Evolutionary conservation across 2,329 filamentous ascomycete genomes (phyloP), one percentile per base, ranked within the genome.

Genomic region (Apiospora arundinis): DNA sequence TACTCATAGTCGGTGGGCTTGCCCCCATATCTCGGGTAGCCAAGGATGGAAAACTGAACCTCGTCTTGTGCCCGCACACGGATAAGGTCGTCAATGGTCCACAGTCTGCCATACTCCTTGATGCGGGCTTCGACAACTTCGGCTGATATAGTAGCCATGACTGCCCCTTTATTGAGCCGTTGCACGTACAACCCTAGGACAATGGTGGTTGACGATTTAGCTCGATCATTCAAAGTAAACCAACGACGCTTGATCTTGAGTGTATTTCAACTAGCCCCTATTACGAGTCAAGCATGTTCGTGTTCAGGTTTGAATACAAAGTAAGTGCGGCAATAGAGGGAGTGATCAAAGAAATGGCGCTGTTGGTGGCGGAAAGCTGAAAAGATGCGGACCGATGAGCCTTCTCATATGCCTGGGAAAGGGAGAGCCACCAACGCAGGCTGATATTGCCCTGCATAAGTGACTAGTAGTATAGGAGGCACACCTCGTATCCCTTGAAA

Each of bases 41-140:
- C 83, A 9, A 85, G 77, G 63, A 85, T 83, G 2, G 82, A 81
- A 65, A 75, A 72, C 73, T 85, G 82, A n/a, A 81, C 73, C 4
- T 76, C 71, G 70, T 85, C 82, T 18, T 76, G 75, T 8, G 79
- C 83, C 52, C 83, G 78, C 68, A 81, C 75, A 2, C 82, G 81
- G 70, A 84, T 80, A 67, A 85, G 75, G 67, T 85, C 83, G 70
- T 85, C 83, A 8, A 84, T 77, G 23, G 82, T 78, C 76, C 81
- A 79, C 56, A 82, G 79, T 63, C 79, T 81, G 28, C 83, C 83
- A 70, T 80, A 84, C 42, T 78, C 74, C 23, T 75, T 71, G 12
- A 81, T 74, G 46, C 77, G 77, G 52, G 77, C 76, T 56, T 78
- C 73, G 32, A 78, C 72, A 14, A 77, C 69, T 44, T 78, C 74